phyloP scores from a whole-genome alignment of 495 filamentous ascomycete genomes.

The Endocarpon pusillum region DNA sequence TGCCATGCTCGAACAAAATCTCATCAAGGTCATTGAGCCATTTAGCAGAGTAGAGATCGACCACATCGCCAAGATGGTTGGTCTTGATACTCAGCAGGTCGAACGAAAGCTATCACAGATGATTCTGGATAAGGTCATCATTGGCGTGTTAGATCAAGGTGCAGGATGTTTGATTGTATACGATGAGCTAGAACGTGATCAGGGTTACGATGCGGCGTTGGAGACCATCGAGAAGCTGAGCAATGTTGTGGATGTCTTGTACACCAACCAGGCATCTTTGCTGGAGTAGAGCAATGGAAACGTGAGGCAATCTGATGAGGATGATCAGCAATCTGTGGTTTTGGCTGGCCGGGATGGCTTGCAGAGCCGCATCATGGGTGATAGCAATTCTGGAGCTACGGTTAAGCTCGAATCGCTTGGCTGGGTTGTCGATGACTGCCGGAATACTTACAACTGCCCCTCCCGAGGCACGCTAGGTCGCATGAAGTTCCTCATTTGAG shows the following conservation, averaged over 20 bases:
- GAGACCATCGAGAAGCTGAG: conserved; percentile 93
- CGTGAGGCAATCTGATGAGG: no score
- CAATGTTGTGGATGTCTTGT: conserved; percentile 92
- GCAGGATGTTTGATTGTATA: conserved; percentile 91
- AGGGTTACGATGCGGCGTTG: conserved; percentile 84
- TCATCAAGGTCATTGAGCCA: conserved; percentile 98
- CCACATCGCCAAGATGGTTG: conserved; percentile 93
- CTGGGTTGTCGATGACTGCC: no score
- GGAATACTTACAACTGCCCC: no score
- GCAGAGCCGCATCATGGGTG: no score
- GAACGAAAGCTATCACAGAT: conserved; percentile 97
- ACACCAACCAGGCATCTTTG: conserved; percentile 91
- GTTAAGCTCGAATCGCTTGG: no score
- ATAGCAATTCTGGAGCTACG: no score
- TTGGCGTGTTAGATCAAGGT: conserved; percentile 94
- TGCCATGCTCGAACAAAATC: conserved; percentile 95
- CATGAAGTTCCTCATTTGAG: no score
- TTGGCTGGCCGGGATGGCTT: no score
- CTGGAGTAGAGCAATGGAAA: conserved; percentile 77
- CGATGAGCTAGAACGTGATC: conserved; percentile 83
- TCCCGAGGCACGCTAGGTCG: no score
- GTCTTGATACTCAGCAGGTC: conserved; percentile 87
- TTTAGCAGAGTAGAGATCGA: conserved; percentile 93
- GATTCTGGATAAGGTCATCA: conserved; percentile 98
- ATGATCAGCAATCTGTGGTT: no score